phyloP scores from a whole-genome alignment of 208 protist genomes.

The Herpetomonas tarakana region DNA sequence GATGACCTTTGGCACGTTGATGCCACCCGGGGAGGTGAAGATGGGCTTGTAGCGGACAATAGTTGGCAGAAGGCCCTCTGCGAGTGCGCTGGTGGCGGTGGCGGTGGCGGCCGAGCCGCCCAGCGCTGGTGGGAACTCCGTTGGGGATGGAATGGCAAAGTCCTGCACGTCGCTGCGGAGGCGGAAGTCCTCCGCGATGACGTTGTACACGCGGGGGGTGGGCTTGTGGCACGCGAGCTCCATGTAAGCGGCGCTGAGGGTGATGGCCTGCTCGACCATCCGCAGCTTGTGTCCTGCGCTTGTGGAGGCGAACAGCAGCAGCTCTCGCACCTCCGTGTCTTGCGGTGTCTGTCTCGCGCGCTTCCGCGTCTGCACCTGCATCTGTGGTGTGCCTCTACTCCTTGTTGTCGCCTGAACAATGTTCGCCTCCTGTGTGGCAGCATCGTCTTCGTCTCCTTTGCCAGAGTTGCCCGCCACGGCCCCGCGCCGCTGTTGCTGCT shows the following conservation, averaged over 20 bases:
- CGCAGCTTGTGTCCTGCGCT: neutral
- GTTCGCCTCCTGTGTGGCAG: neutral
- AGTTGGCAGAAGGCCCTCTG: conserved; percentile 9
- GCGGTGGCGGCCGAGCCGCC: neutral
- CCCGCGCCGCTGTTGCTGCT: too few relatives aligned
- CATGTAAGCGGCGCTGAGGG: conserved; percentile 74
- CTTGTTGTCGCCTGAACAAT: neutral
- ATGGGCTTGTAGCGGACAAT: conserved; percentile 50
- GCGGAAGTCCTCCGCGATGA: conserved; percentile 36
- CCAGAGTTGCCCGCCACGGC: neutral
- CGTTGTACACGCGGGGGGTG: conserved; percentile 8
- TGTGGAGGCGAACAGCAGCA: neutral
- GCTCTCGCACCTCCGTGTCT: neutral
- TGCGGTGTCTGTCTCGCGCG: neutral
- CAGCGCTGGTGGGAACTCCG: neutral
- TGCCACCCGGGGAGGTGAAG: conserved; percentile 89
- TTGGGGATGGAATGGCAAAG: conserved; percentile 8
- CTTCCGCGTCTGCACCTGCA: neutral
- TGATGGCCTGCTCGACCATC: conserved; percentile 40
- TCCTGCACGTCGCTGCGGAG: conserved; percentile 17
- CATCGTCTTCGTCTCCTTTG: neutral
- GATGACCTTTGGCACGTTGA: conserved; percentile 94
- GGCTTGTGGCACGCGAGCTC: conserved; percentile 63
- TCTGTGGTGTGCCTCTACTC: too few relatives aligned
- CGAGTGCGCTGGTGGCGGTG: neutral